Conservation (phyloP, 2,329 filamentous ascomycete species). For the Cercospora brassicicola region DNA sequence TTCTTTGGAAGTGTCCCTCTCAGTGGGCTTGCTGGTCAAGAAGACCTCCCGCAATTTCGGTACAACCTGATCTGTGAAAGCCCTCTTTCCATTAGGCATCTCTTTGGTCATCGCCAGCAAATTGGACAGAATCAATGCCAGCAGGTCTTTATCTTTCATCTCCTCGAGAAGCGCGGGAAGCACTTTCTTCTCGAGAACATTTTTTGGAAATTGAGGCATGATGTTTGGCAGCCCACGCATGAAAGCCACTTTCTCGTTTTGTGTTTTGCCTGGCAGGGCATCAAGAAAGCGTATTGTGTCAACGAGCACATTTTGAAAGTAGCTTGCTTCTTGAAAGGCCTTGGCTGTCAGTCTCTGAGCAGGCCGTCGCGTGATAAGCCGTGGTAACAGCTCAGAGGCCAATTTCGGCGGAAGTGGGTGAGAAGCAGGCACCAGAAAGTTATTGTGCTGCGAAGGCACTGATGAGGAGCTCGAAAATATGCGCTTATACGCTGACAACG, state of each 20-base stretch:
- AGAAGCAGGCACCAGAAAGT: conserved; percentile 69
- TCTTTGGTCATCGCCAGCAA: conserved; percentile 84
- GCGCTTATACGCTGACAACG: conserved; percentile 79
- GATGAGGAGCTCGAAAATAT: conserved; percentile 76
- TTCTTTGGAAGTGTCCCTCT: conserved; percentile 80
- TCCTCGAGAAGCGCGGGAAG: conserved; percentile 87
- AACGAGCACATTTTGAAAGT: conserved; percentile 95
- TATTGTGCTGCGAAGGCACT: conserved; percentile 76
- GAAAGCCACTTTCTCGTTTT: conserved; percentile 87
- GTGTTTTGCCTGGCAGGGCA: conserved; percentile 83
- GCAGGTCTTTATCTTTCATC: conserved; percentile 83
- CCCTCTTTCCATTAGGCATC: conserved; percentile 72
- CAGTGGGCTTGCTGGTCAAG: conserved; percentile 58
- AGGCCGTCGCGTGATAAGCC: conserved; percentile 81
- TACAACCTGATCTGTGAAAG: conserved; percentile 83
- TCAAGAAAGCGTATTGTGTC: conserved; percentile 96
- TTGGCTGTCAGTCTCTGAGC: conserved; percentile 82
- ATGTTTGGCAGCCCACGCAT: conserved; percentile 85
- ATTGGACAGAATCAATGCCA: conserved; percentile 84
- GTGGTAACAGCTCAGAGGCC: conserved; percentile 71
- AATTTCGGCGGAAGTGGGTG: conserved; percentile 78
- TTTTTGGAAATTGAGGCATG: conserved; percentile 85
- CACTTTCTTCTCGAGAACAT: conserved; percentile 92
- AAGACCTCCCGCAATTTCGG: conserved; percentile 83
- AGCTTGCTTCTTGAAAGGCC: conserved; percentile 92